Evolutionary conservation across 805 yeast genomes (phyloP).

Genomic region (Nematodospora valgi): DNA sequence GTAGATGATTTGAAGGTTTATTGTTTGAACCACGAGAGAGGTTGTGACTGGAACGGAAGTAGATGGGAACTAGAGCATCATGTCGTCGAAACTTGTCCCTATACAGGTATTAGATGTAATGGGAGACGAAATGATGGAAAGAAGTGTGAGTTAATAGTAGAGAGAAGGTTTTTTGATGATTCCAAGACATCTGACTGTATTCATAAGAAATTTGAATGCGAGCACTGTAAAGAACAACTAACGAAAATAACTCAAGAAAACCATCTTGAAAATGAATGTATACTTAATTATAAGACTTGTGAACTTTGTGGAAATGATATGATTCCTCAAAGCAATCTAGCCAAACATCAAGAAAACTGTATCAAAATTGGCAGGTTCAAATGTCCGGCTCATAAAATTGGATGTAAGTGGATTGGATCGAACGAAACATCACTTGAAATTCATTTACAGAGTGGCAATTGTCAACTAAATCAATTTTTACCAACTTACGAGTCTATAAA

Average conservation of each 20-base stretch:
- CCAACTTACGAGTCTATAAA: slow-evolving; percentile 24
- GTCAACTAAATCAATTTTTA: slow-evolving; percentile 27
- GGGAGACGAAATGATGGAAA: slow-evolving; percentile 17
- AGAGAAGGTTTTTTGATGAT: slow-evolving; percentile 18
- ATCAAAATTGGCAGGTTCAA: slow-evolving; percentile 32
- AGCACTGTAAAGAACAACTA: slow-evolving; percentile 29
- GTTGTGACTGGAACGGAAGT: slow-evolving; percentile 55
- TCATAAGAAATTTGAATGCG: slow-evolving; percentile 35
- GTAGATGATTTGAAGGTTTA: slow-evolving; percentile 57
- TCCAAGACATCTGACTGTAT: slow-evolving; percentile 28
- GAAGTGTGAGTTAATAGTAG: slow-evolving; percentile 16
- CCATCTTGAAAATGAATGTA: slow-evolving; percentile 41
- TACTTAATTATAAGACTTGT: slow-evolving; percentile 38
- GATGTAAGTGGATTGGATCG: slow-evolving; percentile 47
- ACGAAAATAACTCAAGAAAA: slow-evolving; percentile 22
- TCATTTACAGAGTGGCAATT: slow-evolving; percentile 27
- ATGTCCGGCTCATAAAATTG: slow-evolving; percentile 48
- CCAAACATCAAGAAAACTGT: slow-evolving; percentile 42
- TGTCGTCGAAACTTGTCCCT: slow-evolving; percentile 31
- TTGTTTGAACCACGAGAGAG: slow-evolving; percentile 51
- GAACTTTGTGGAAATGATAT: slow-evolving; percentile 39
- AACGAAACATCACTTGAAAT: slow-evolving; percentile 34
- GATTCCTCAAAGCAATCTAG: slow-evolving; percentile 36
- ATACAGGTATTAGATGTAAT: slow-evolving; percentile 33
- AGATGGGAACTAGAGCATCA: slow-evolving; percentile 59